A percentile compares a stretch with the other conserved stretches of the same genome.
Conservation (phyloP, 495 filamentous ascomycete genomes). For the Penicilliopsis zonata region DNA sequence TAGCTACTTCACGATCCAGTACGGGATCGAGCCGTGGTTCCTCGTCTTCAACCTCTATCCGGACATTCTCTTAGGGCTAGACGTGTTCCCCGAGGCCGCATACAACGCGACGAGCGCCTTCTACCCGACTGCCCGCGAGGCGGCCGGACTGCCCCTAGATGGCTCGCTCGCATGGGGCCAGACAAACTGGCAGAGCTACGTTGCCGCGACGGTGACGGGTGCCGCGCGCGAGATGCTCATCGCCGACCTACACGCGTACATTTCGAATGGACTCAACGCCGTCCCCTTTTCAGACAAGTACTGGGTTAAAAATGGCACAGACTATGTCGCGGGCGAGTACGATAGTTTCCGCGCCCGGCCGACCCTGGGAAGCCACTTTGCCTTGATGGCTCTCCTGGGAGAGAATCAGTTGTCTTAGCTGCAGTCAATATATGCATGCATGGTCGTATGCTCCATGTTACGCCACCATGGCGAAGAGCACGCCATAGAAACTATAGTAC, state of each 20-base stretch:
- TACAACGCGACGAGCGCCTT: constrained; percentile 21
- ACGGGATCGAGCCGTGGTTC: constrained; percentile 20
- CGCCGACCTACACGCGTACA: constrained; percentile 22
- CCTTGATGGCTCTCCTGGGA: constrained; percentile 16
- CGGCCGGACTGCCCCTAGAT: constrained; percentile 22
- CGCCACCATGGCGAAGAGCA: no score
- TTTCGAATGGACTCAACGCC: constrained; percentile 25
- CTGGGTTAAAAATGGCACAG: constrained; percentile 16
- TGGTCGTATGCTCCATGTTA: no score
- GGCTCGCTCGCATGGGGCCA: constrained; percentile 21
- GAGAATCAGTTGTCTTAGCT: background rate
- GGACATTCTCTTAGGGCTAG: constrained; percentile 24
- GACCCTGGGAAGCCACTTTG: constrained; percentile 31
- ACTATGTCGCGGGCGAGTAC: constrained; percentile 7
- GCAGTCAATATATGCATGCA: no score
- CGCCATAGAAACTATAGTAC: no score
- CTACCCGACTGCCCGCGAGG: constrained; percentile 17
- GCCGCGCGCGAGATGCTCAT: constrained; percentile 14
- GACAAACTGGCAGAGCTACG: constrained; percentile 26
- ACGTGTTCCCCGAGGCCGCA: constrained; percentile 20
- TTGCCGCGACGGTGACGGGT: constrained; percentile 14
- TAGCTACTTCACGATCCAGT: constrained; percentile 28
- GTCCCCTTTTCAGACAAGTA: constrained; percentile 29
- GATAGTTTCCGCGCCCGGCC: constrained; percentile 25
- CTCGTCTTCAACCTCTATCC: constrained; percentile 27